Evolutionary conservation across 345 rosid genomes (phyloP), one percentile per base, ranked within the genome.

Genomic region (Pistacia atlantica): DNA sequence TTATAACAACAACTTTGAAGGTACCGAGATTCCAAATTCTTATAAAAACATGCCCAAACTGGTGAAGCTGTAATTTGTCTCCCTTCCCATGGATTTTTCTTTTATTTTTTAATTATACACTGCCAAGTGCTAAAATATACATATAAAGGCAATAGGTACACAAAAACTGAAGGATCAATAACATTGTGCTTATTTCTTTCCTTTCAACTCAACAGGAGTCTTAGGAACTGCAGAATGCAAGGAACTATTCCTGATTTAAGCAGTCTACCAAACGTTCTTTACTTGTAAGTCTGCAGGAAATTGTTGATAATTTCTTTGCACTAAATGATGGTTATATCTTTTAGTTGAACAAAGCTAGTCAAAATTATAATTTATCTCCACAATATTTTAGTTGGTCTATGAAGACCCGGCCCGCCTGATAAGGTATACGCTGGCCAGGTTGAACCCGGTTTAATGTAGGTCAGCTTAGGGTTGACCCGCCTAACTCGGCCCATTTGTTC

Each of bases 1-100:
- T 63, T 98, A 95, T 81, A 93, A 93, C 83, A 95, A 93, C 90
- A 80, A 90, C 82, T 95, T 95, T 49, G 85, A 87, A n/a, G 96
- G 97, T 72, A 79, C 80, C 42, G 56, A 85, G n/a, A 95, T 93
- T 82, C 99, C 98, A 69, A 81, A 25, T 64, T 85, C 98, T 73
- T 95, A 89, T 71, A 80, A 84, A 60, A 89, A 86, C 87, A 90
- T 95, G 93, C 75, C 92, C 67, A 87, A 83, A 68, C 82, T 95
- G 80, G 73, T 89, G 86, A 95, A 95, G 76, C 35, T 95, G 99
- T 95, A 90, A 93, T 56, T 35, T 35, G 12, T 59, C 49, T 71
- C 11, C 20, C 51, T 33, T 18, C 37, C 31, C 62, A 12, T 35
- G 33, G 17, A 4, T 37, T 37, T 11, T 37, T 37, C 8, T 25